Base-by-base conservation (phyloP, 805 yeast genomes). In the Schwanniomyces vanrijiae region DNA sequence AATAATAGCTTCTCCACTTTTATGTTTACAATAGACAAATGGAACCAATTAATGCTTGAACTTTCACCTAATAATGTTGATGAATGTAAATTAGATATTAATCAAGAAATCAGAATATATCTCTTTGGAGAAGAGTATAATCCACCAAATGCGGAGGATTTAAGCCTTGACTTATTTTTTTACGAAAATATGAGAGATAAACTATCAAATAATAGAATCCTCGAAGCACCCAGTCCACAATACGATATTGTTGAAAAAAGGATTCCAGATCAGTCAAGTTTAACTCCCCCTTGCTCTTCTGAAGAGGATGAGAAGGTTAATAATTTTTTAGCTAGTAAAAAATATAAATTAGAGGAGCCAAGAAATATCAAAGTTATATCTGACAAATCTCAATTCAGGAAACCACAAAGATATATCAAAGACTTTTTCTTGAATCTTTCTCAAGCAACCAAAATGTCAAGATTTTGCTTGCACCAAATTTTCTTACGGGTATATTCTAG, bases 401-500 rank as follows among this genome's bases (percentile, higher is more conserved):
- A 52, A 46, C 72, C 72, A 0, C 50, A 48, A 0, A 52, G 51
- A 16, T 68, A 60, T 43, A 45, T 44, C 1, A 13, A 26, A 2
- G 51, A 52, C 7, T 68, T 69, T 44, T 60, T 57, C 41, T 31
- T 46, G 7, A 44, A 58, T 37, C 46, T 69, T 5, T 49, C 48
- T 34, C 40, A 52, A 11, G 65, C 59, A 50, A 48, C 46, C 1
- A 46, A 51, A 4, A 43, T 68, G 10, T 68, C 73, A 3, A 55
- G 74, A 38, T 69, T 55, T 41, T 69, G 81, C 21, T 60, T 84
- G 43, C 91, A 87, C 56, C 94, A 86, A 57, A 51, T 91, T 4
- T 67, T 90, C 43, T 80, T 85, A 47, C 84, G 87, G 55, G 80
- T 86, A 3, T 91, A 91, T 62, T 69, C 86, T 0, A 74, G 97